Conservation (phyloP, 495 filamentous ascomycete species). For the Tetracladium setigerum region DNA sequence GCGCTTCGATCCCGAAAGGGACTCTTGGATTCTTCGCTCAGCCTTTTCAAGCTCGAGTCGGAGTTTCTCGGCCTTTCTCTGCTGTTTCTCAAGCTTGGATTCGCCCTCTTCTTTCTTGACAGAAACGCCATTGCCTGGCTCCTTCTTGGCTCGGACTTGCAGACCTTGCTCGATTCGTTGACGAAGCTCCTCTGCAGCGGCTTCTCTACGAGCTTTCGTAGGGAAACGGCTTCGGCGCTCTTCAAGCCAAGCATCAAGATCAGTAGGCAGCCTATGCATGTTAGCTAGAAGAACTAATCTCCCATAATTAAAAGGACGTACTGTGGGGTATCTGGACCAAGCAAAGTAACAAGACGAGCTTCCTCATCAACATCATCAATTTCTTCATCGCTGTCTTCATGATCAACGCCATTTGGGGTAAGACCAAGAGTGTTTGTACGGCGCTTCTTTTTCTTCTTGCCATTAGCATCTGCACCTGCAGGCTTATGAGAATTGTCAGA, state of each 20-base stretch:
- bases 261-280: constrained; percentile 44
- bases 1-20: constrained; percentile 31
- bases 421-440: constrained; percentile 74
- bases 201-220: constrained; percentile 54
- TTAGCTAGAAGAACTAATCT: constrained; percentile 25
- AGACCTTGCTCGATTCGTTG: constrained; percentile 17
- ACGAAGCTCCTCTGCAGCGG: constrained; percentile 33
- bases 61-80: constrained; percentile 41
- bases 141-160: constrained; percentile 8
- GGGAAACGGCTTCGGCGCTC: constrained; percentile 75
- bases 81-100: constrained; percentile 34
- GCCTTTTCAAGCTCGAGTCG: constrained; percentile 42
- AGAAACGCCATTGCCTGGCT: background rate
- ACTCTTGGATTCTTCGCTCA: constrained; percentile 36
- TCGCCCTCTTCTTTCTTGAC: constrained; percentile 19
- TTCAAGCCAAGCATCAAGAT: constrained; percentile 71
- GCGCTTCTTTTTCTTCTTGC: constrained; percentile 66
- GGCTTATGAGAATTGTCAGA: constrained; percentile 48
- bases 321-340: constrained; percentile 26
- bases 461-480: constrained; percentile 45
- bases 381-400: constrained; percentile 67
- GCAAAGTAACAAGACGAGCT: constrained; percentile 36
- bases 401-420: constrained; percentile 64
- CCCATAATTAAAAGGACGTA: constrained; percentile 12
- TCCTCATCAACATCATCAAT: constrained; percentile 64